Evolutionary conservation across 352 stramenopile genomes (phyloP), one percentile per base, ranked within the genome.

Genomic region (Phytopythium sindhum): DNA sequence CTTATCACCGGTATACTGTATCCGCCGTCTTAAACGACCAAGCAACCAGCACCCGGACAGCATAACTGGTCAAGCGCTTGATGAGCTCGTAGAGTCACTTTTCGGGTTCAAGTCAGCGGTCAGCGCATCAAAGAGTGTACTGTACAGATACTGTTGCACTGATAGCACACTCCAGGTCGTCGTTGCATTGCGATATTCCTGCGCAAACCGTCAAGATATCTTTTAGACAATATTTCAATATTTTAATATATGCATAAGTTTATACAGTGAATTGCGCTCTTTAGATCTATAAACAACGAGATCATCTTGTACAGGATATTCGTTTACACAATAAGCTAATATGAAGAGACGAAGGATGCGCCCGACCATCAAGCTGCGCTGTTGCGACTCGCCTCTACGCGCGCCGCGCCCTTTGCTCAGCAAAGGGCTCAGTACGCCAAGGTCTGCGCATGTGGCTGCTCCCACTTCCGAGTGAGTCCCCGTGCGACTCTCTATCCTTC

Each of bases 401-500:
- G 37, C 37, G 37, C 37, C 37, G 45, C 11, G 9, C 45, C 15
- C 45, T 12, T 52, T 48, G 41, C 41, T 23, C 41, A 52, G n/a
- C n/a, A n/a, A n/a, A n/a, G n/a, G 47, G 4, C 47, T 31, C 47
- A 10, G 14, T 11, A 28, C 28, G 47, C 47, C 47, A 17, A 28
- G 12, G 37, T 44, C 37, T 44, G 37, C 14, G 37, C 37, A 44
- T 44, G 37, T 44, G 37, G 21, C 37, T 14, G 31, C 23, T 54
- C 48, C 48, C 23, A 26, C 23, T n/a, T 26, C 48, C n/a, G 14
- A 5, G 17, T 21, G 23, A 31, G 23, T 26, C 48, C 48, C 24
- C 48, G 48, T 54, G 48, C 48, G 48, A 54, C 48, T 54, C 48
- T 54, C 48, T 31, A 24, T 31, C 48, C 48, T 17, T 17, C 48